Conservation (phyloP, 495 filamentous ascomycete genomes). For the Penicillium desertorum region DNA sequence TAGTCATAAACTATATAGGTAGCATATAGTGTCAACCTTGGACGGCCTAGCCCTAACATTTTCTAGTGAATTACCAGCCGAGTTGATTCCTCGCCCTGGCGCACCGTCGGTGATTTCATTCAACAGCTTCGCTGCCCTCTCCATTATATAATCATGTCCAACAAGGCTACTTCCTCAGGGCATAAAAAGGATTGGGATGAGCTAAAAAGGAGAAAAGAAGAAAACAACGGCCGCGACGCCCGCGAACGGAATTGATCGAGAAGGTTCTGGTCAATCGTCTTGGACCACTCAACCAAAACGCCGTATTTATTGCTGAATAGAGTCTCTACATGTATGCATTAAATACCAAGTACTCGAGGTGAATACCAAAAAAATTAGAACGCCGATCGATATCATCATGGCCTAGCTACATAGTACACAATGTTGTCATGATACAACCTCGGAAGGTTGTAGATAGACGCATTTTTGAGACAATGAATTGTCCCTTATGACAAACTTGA, state of each 20-base stretch:
- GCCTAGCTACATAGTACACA: not conserved
- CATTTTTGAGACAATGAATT: not conserved
- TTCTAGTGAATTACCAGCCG: not conserved
- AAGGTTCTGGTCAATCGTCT: conserved; percentile 23
- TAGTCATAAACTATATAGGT: not conserved
- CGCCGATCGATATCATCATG: no score
- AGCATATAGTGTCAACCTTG: not conserved
- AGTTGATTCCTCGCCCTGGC: no score
- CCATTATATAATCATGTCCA: not conserved
- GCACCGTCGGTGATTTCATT: no score
- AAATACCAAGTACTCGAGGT: not conserved
- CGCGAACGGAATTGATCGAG: conserved; percentile 19
- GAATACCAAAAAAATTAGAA: no score
- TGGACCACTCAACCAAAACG: conserved; percentile 27
- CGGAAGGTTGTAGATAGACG: not conserved
- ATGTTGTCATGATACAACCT: not conserved
- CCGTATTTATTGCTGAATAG: not conserved
- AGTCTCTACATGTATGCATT: no score
- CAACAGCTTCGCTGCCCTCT: not conserved
- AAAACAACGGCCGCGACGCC: conserved; percentile 9
- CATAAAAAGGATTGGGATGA: not conserved
- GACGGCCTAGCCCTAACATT: not conserved
- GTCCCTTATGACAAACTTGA: not conserved
- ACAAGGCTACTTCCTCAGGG: not conserved
- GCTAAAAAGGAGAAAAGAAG: not conserved